These are phyloP conservation scores for Dioszegia crocea DNA, from an alignment of 768 basidiomycete species.

Conservation along the genomic window DNA sequence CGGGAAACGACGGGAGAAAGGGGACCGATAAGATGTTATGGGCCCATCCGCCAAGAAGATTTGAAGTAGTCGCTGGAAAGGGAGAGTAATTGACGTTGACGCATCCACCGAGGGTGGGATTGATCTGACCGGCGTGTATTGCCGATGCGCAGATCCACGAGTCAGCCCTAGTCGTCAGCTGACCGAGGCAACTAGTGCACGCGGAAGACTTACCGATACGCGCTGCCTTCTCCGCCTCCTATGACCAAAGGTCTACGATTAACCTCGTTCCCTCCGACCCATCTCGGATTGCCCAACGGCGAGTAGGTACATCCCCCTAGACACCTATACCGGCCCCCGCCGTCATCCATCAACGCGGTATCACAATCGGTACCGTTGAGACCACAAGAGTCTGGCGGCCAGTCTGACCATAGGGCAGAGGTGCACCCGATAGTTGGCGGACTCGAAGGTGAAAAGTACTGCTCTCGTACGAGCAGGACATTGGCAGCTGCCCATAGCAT, in stretches of 20 bases:
- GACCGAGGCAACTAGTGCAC: background rate
- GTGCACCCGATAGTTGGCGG: slow-evolving; percentile 25
- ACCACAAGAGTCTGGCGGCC: slow-evolving; percentile 40
- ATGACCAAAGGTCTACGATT: slow-evolving; percentile 27
- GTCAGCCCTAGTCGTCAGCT: slow-evolving; percentile 26
- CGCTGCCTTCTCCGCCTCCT: slow-evolving; percentile 25
- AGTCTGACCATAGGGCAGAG: slow-evolving; percentile 28
- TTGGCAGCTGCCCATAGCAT: slow-evolving; percentile 28
- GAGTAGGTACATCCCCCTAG: slow-evolving; percentile 34
- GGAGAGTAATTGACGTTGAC: slow-evolving; percentile 20
- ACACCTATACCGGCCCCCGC: slow-evolving; percentile 25
- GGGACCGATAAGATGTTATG: slow-evolving; percentile 19
- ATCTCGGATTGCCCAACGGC: slow-evolving; percentile 35
- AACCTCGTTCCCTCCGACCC: slow-evolving; percentile 26
- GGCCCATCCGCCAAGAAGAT: slow-evolving; percentile 10
- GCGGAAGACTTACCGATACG: slow-evolving; percentile 33
- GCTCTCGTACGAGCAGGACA: slow-evolving; percentile 36
- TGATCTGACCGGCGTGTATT: slow-evolving; percentile 28
- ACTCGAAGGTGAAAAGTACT: slow-evolving; percentile 24
- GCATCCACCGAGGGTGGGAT: slow-evolving; percentile 24
- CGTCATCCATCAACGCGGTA: slow-evolving; percentile 7
- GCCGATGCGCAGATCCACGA: slow-evolving; percentile 44
- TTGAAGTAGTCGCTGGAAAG: slow-evolving; percentile 14
- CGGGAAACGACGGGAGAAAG: slow-evolving; percentile 29
- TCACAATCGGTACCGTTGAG: slow-evolving; percentile 27